A percentile compares a stretch with the other conserved stretches of the same genome.
Conservation (phyloP, 495 filamentous ascomycete species). For the Bombardia bombarda region DNA sequence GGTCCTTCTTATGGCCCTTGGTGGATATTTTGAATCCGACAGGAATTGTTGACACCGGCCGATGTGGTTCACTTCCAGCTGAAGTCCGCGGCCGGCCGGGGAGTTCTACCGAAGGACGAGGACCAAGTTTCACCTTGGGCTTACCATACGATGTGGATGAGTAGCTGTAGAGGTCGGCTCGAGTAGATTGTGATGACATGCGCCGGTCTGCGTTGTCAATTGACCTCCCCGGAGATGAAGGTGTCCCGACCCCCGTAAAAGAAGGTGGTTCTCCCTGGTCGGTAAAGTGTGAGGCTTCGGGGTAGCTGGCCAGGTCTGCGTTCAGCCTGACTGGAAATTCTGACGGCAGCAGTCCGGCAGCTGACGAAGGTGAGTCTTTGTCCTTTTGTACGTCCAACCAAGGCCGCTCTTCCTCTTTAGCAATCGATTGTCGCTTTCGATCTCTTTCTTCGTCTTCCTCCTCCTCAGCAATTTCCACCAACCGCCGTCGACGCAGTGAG, state of each 20-base stretch:
- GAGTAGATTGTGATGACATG: constrained; percentile 57
- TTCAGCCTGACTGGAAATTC: constrained; percentile 23
- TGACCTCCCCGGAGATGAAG: constrained; percentile 31
- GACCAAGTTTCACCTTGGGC: constrained; percentile 75
- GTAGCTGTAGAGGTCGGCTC: constrained; percentile 56
- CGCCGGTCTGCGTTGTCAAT: constrained; percentile 31
- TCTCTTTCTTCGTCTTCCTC: constrained; percentile 50
- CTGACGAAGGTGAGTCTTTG: neutral
- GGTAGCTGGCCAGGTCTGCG: constrained; percentile 25
- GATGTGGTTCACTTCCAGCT: constrained; percentile 39
- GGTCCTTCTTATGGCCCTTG: constrained; percentile 34
- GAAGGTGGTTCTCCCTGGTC: constrained; percentile 28
- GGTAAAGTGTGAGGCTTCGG: constrained; percentile 34
- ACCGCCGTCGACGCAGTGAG: constrained; percentile 62
- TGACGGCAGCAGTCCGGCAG: neutral
- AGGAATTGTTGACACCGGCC: constrained; percentile 65
- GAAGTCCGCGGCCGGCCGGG: constrained; percentile 58
- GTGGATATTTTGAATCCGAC: constrained; percentile 43
- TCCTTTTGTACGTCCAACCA: neutral
- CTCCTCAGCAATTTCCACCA: constrained; percentile 91
- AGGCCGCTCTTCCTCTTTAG: constrained; percentile 28
- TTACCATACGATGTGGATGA: constrained; percentile 48
- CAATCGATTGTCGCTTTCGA: constrained; percentile 38
- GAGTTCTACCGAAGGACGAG: constrained; percentile 67
- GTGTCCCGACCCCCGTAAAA: constrained; percentile 29